Evolutionary conservation across 2,329 filamentous ascomycete species (phyloP).

Genomic region (Hypoxylon sp.): DNA sequence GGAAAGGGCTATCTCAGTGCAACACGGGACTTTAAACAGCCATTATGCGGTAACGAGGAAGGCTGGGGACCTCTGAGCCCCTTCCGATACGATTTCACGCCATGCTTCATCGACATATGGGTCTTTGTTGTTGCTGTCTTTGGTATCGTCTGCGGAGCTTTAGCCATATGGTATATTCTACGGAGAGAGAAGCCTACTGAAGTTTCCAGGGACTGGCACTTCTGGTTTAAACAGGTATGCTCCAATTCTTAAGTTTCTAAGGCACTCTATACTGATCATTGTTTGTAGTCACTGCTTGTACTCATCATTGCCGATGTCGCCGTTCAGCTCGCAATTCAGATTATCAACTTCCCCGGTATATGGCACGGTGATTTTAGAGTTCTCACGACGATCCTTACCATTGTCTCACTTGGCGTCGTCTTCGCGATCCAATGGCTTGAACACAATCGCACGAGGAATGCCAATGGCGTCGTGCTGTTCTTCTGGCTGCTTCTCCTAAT

Average conservation of each 20-base stretch:
- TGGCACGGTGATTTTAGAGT: constrained; percentile 89
- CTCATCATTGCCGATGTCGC: constrained; percentile 76
- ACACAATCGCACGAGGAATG: constrained; percentile 83
- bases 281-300: constrained; percentile 47
- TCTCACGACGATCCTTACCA: constrained; percentile 80
- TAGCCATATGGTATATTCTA: constrained; percentile 84
- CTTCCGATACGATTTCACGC: constrained; percentile 91
- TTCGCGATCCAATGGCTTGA: constrained; percentile 88
- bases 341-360: constrained; percentile 74
- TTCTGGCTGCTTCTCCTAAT: constrained; percentile 93
- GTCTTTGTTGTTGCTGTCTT: constrained; percentile 82
- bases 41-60: constrained; percentile 88
- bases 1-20: constrained; percentile 72
- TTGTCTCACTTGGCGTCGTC: constrained; percentile 79
- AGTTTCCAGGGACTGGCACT: constrained; percentile 88
- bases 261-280: constrained; percentile 21
- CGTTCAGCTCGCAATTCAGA: constrained; percentile 82
- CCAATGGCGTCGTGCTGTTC: constrained; percentile 89
- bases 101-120: constrained; percentile 96
- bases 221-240: constrained; percentile 89
- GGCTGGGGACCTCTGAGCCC: constrained; percentile 96
- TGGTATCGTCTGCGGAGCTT: constrained; percentile 81
- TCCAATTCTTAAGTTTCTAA: background rate
- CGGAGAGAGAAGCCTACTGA: constrained; percentile 74
- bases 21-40: constrained; percentile 68